These are phyloP conservation scores for Zymoseptoria crescenta DNA, from an alignment of 2,329 filamentous ascomycete genomes.

Conservation along the genomic window DNA sequence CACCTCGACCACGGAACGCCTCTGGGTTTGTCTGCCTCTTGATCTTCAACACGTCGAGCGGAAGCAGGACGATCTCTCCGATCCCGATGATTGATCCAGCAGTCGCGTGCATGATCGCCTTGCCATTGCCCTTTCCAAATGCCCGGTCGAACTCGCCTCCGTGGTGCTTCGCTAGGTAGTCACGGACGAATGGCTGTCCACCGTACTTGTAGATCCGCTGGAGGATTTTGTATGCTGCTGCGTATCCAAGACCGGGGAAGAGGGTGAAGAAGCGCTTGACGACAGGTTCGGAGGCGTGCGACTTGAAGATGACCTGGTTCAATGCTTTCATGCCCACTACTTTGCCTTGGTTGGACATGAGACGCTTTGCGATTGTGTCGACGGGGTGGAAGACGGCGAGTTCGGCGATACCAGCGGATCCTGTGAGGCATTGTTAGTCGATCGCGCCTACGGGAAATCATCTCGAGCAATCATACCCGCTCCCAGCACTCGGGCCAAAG, in stretches of 20 bases:
- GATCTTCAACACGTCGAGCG: slow-evolving; percentile 96
- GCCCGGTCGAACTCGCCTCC: slow-evolving; percentile 75
- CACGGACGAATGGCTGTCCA: slow-evolving; percentile 87
- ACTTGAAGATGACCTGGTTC: slow-evolving; percentile 89
- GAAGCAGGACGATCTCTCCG: slow-evolving; percentile 90
- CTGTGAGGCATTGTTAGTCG: slow-evolving; percentile 39
- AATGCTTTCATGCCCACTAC: slow-evolving; percentile 56
- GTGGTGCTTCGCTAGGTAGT: slow-evolving; percentile 76
- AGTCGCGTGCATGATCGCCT: slow-evolving; percentile 95
- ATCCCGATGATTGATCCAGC: slow-evolving; percentile 94
- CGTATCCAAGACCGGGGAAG: slow-evolving; percentile 94
- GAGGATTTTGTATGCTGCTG: slow-evolving; percentile 94
- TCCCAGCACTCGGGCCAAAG: slow-evolving; percentile 76
- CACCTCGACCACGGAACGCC: slow-evolving; percentile 87
- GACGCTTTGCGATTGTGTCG: slow-evolving; percentile 94
- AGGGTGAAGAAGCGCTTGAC: slow-evolving; percentile 83
- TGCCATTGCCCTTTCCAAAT: slow-evolving; percentile 95
- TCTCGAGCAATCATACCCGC: slow-evolving; percentile 58
- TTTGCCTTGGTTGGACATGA: slow-evolving; percentile 95
- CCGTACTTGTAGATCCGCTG: slow-evolving; percentile 99
- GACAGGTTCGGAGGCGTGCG: slow-evolving; percentile 64
- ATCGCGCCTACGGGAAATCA: neutral
- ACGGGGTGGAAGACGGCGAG: slow-evolving; percentile 90
- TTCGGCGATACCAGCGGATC: slow-evolving; percentile 87
- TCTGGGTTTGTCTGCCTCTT: slow-evolving; percentile 99